These are phyloP conservation scores for Xylariaceae sp. DNA, from an alignment of 2,329 filamentous ascomycete species.

Conservation along the genomic window DNA sequence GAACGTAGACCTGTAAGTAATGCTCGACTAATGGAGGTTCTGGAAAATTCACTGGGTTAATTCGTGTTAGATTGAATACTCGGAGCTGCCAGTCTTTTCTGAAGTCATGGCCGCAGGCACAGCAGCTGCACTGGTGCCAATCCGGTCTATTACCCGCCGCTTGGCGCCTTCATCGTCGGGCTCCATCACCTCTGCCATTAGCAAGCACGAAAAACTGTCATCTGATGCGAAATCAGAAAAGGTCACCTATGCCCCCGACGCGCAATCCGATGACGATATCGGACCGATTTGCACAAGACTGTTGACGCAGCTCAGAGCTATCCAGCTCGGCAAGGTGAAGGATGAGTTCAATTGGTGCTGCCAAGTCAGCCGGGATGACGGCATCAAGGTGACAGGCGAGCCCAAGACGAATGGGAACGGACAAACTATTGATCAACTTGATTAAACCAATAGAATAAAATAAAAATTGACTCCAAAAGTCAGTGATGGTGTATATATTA, in stretches of 20 bases:
- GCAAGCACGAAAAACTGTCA: slow-evolving; percentile 37
- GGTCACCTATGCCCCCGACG: slow-evolving; percentile 47
- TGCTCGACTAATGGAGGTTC: neutral
- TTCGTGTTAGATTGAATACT: slow-evolving; percentile 55
- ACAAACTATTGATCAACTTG: slow-evolving; percentile 35
- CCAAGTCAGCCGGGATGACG: slow-evolving; percentile 43
- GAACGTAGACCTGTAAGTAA: slow-evolving; percentile 64
- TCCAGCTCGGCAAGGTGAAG: slow-evolving; percentile 75
- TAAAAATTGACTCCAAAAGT: no score
- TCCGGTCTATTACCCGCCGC: slow-evolving; percentile 79
- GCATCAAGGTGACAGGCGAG: slow-evolving; percentile 35
- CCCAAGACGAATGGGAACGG: slow-evolving; percentile 24
- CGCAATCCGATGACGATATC: slow-evolving; percentile 58
- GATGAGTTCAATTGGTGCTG: slow-evolving; percentile 74
- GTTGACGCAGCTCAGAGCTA: slow-evolving; percentile 72
- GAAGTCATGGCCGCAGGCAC: slow-evolving; percentile 93
- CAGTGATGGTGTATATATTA: no score
- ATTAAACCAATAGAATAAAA: no score
- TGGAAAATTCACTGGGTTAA: slow-evolving; percentile 11
- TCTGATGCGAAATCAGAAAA: slow-evolving; percentile 42
- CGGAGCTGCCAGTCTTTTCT: slow-evolving; percentile 49
- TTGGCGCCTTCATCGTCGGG: slow-evolving; percentile 35
- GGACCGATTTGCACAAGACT: slow-evolving; percentile 71
- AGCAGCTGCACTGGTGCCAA: slow-evolving; percentile 85
- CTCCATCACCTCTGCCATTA: slow-evolving; percentile 35